phyloP scores from a whole-genome alignment of 1,284 basidiomycete species.

The Hymenochaete sp. region DNA sequence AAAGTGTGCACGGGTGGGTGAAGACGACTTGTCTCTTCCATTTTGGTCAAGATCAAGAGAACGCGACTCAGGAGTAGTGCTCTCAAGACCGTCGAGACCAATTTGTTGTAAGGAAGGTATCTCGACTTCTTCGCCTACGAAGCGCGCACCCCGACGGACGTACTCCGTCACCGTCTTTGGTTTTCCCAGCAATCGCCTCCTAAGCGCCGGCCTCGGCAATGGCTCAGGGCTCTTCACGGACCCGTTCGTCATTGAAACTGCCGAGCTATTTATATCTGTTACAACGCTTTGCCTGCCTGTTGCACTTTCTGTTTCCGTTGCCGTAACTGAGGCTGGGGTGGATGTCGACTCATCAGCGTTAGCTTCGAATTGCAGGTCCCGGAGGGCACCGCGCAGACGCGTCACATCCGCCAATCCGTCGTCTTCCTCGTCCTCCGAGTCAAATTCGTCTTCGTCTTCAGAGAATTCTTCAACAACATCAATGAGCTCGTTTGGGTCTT shows the following conservation, averaged over 20 bases:
- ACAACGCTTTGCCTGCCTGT: slow-evolving; percentile 20
- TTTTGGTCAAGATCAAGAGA: too few relatives aligned
- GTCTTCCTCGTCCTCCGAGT: slow-evolving; percentile 16
- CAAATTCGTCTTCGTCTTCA: slow-evolving; percentile 28
- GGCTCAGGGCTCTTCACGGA: slow-evolving; percentile 24
- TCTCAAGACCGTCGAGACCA: not conserved
- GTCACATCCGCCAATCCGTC: slow-evolving; percentile 37
- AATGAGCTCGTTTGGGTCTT: slow-evolving; percentile 44
- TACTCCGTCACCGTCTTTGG: slow-evolving; percentile 54
- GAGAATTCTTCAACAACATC: slow-evolving; percentile 50
- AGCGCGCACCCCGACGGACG: slow-evolving; percentile 59
- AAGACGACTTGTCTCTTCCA: too few relatives aligned
- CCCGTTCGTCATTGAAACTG: slow-evolving; percentile 29
- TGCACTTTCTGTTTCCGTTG: slow-evolving; percentile 10
- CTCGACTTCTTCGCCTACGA: slow-evolving; percentile 47
- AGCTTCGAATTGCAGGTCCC: slow-evolving; percentile 33
- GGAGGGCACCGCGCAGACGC: slow-evolving; percentile 61
- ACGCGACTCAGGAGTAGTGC: slow-evolving; percentile 26
- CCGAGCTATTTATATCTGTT: slow-evolving; percentile 18
- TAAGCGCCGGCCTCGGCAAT: slow-evolving; percentile 15
- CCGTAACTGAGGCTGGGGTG: too few relatives aligned
- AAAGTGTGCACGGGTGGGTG: too few relatives aligned
- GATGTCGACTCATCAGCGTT: too few relatives aligned
- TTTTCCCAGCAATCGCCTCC: not conserved
- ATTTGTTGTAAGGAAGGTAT: slow-evolving; percentile 37